Percentiles rank a stretch among this genome's conserved stretches.
Evolutionary conservation across 1,284 basidiomycete species (phyloP).

Genomic region (Ceratobasidium sp.): DNA sequence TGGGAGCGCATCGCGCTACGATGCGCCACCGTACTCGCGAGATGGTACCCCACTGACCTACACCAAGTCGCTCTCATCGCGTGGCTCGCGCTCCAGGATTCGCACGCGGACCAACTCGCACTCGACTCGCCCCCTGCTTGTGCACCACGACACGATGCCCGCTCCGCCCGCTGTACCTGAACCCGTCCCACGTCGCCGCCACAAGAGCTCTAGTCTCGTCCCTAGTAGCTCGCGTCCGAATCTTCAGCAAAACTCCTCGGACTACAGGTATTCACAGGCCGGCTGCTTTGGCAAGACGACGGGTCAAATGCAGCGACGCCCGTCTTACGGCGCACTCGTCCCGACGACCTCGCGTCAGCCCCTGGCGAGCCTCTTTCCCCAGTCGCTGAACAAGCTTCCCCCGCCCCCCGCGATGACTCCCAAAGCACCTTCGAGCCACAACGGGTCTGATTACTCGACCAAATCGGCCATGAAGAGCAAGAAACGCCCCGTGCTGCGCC

Average conservation of each 20-base stretch:
- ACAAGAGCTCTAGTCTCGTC: conserved; percentile 20
- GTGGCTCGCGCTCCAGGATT: conserved; percentile 35
- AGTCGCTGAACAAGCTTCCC: conserved; percentile 31
- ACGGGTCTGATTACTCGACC: conserved; percentile 38
- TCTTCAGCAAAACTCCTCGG: conserved; percentile 24
- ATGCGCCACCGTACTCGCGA: conserved; percentile 11
- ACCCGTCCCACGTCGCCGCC: conserved; percentile 25
- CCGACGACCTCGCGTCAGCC: conserved; percentile 28
- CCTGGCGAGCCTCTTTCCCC: conserved; percentile 17
- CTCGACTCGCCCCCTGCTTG: conserved; percentile 29
- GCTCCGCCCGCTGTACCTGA: conserved; percentile 7
- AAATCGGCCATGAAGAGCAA: conserved; percentile 39
- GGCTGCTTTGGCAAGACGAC: conserved; percentile 30
- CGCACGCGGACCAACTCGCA: conserved; percentile 30
- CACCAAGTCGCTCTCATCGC: conserved; percentile 29
- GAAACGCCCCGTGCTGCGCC: conserved; percentile 34
- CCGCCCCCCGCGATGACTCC: conserved; percentile 32
- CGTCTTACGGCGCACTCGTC: conserved; percentile 24
- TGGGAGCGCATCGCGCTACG: conserved; percentile 10
- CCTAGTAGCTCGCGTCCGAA: conserved; percentile 6
- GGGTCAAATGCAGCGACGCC: conserved; percentile 20
- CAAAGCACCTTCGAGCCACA: conserved; percentile 39
- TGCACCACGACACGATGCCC: conserved; percentile 12
- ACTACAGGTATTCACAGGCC: conserved; percentile 31
- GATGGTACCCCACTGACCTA: conserved; percentile 11